Base-by-base conservation (phyloP, 805 yeast species). In the Pichia californica region DNA sequence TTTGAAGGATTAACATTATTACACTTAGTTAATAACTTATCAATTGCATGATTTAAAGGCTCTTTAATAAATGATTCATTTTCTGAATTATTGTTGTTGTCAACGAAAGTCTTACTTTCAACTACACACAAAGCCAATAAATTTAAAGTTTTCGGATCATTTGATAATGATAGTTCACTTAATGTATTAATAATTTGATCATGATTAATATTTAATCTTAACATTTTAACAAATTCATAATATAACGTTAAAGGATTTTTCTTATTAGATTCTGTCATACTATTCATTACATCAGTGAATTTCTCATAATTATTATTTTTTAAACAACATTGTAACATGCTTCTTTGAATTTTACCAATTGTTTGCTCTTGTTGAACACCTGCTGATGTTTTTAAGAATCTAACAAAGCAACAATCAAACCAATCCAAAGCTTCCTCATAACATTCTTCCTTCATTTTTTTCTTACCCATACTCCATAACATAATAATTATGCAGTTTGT, bases 391-490 rank as follows among this genome's bases (percentile, higher is more conserved):
- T 38, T 35, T 6, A 43, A 31, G 15, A 43, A 21, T 16, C 46
- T 37, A 10, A 31, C 29, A 29, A 38, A 38, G 16, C 50, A 48
- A n/a, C 50, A 37, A 7, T 47, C 40, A 20, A 53, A 46, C 57
- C 58, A 56, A 13, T 32, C 32, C 1, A 51, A 19, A 1, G 54
- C 47, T 11, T 32, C 38, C 3, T 15, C 10, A 31, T 20, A 44
- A 1, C 47, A 59, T 14, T 34, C 38, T 7, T 33, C 43, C 27
- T 54, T 69, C 25, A 55, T 57, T 15, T 53, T 48, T 15, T 52
- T 48, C 31, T 67, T 67, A 0, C 68, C 72, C 16, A 51, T 42
- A 38, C 67, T 69, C 72, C 73, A 70, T 16, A 70, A 44, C 23
- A 70, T 44, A 1, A 71, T 60, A 0, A 65, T 55, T 5, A 63